These are phyloP conservation scores for Solanum hybrid DNA, from an alignment of 305 asterid genomes.

Conservation along the genomic window DNA sequence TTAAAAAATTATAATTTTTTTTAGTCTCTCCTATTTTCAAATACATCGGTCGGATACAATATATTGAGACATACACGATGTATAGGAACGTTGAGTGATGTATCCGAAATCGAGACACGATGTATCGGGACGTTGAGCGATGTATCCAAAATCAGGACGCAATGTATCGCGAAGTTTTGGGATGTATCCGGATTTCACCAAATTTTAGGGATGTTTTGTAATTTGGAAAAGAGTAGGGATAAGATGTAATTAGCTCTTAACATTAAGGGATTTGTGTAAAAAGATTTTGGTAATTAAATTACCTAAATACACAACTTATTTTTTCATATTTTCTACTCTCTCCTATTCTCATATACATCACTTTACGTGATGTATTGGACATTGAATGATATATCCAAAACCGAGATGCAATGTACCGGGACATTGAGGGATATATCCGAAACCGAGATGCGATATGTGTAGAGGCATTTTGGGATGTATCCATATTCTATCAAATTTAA, in stretches of 20 bases:
- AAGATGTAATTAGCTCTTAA: neutral
- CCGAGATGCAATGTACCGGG: neutral
- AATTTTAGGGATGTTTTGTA: neutral
- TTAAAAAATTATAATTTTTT: too few species aligned
- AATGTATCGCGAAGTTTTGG: neutral
- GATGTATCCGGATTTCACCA: neutral
- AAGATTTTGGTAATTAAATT: too few species aligned
- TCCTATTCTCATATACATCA: neutral
- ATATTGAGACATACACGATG: neutral
- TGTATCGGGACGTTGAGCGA: too few species aligned
- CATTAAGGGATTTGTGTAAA: neutral
- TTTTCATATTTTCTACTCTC: neutral
- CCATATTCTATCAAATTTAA: too few species aligned
- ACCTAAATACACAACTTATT: neutral
- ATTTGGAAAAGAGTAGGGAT: neutral
- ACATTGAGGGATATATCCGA: neutral
- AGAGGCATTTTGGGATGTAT: neutral
- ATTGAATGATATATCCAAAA: too few species aligned
- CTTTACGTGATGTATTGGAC: too few species aligned
- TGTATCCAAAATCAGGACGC: fast-evolving
- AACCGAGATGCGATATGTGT: too few species aligned
- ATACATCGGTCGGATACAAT: neutral
- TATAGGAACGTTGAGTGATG: too few species aligned
- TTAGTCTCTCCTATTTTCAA: too few species aligned
- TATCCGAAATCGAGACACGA: too few species aligned